Evolutionary conservation across 2,329 filamentous ascomycete species (phyloP).

Genomic region (Diaporthe nobilis): DNA sequence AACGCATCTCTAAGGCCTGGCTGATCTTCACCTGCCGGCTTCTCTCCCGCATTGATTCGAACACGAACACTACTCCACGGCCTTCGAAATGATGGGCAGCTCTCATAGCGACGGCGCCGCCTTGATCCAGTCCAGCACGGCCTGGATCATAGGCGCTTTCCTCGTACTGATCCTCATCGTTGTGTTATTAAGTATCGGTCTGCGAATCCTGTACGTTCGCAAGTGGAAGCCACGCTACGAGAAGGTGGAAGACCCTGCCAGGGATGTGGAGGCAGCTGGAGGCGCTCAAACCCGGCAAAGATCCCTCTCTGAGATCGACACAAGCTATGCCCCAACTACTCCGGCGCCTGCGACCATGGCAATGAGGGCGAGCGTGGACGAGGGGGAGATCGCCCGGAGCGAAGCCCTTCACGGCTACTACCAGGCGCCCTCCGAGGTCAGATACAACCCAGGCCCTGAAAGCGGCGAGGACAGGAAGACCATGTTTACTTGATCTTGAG

Average conservation of each 20-base stretch:
- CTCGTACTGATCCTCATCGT: constrained; percentile 21
- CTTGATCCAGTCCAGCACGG: constrained; percentile 30
- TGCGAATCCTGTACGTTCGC: constrained; percentile 15
- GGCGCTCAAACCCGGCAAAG: neutral
- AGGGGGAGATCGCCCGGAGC: constrained; percentile 17
- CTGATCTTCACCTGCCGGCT: neutral
- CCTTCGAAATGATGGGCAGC: neutral
- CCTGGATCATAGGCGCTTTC: constrained; percentile 24
- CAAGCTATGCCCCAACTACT: neutral
- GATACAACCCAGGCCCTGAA: constrained; percentile 1
- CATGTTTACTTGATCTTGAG: constrained; percentile 15
- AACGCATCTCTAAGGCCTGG: neutral
- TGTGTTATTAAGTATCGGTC: neutral
- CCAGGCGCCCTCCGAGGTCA: constrained; percentile 6
- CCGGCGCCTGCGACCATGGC: constrained; percentile 5
- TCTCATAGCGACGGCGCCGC: constrained; percentile 16
- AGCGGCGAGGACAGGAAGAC: constrained; percentile 22
- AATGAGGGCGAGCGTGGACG: constrained; percentile 27
- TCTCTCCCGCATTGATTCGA: neutral
- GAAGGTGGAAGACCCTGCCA: constrained; percentile 19
- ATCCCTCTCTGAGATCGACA: constrained; percentile 7
- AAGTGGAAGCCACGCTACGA: constrained; percentile 25
- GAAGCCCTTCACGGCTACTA: constrained; percentile 25
- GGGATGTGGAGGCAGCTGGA: neutral
- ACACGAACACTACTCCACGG: neutral